Percentiles rank a stretch among this genome's conserved stretches.
These are phyloP conservation scores for Oryza longistaminata DNA, from an alignment of 176 grass and related monocot species.

Conservation along the genomic window DNA sequence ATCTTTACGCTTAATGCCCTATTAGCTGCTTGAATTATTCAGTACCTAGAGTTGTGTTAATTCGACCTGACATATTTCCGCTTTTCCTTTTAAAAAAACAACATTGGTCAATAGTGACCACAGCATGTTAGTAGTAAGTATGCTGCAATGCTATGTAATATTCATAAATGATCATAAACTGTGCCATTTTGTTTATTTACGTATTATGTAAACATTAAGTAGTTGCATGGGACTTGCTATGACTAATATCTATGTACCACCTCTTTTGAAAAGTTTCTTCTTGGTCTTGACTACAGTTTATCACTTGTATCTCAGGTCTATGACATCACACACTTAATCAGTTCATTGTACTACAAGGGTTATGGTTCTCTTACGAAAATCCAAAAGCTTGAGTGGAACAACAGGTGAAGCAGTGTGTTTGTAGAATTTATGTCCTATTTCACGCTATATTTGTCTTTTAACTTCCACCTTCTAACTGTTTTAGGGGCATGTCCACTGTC, in stretches of 20 bases:
- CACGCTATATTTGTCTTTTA: constrained; percentile 20
- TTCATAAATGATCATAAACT: constrained; percentile 18
- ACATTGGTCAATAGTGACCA: not conserved
- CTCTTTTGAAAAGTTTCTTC: not conserved
- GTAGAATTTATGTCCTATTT: constrained; percentile 30
- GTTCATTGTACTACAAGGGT: constrained; percentile 82
- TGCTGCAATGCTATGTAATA: not conserved
- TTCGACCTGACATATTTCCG: not conserved
- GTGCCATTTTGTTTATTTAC: constrained; percentile 12
- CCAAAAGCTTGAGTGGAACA: constrained; percentile 98
- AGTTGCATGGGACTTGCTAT: constrained; percentile 19
- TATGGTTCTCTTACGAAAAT: constrained; percentile 90
- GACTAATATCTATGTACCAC: constrained; percentile 11
- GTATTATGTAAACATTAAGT: constrained; percentile 5
- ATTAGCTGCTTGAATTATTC: constrained; percentile 12
- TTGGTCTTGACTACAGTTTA: not conserved
- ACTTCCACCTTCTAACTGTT: constrained; percentile 18
- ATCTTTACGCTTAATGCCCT: not conserved
- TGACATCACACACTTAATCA: constrained; percentile 73
- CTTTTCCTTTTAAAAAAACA: not conserved
- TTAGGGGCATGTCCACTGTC: constrained; percentile 91
- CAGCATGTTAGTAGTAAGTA: constrained; percentile 20
- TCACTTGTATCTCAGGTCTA: constrained; percentile 56
- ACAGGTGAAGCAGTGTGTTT: constrained; percentile 48
- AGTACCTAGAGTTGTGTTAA: not conserved